Conservation (phyloP, 2,329 filamentous ascomycete species). For the Penicillium psychrosexuale region DNA sequence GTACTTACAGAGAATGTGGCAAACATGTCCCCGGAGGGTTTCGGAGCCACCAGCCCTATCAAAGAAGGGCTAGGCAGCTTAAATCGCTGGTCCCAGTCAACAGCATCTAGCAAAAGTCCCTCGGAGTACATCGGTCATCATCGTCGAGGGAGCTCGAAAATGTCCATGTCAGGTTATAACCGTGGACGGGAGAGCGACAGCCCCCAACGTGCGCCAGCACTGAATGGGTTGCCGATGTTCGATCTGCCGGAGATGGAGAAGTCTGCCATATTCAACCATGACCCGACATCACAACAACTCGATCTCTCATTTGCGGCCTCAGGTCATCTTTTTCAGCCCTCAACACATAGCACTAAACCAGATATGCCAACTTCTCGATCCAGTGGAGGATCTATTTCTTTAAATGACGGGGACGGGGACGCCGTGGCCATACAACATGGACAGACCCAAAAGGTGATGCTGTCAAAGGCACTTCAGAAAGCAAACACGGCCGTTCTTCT, state of each 20-base stretch:
- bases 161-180: constrained; percentile 18
- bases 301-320: constrained; percentile 27
- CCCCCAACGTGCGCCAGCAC: constrained; percentile 8
- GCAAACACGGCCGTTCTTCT: constrained; percentile 93
- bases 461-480: constrained; percentile 91
- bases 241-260: constrained; percentile 19
- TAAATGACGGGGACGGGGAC: constrained; percentile 25
- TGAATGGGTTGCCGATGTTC: constrained; percentile 18
- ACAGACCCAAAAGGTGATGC: constrained; percentile 89
- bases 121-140: constrained; percentile 26
- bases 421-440: constrained; percentile 39
- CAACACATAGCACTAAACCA: constrained; percentile 3
- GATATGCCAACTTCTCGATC: constrained; percentile 19
- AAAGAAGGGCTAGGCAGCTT: constrained; percentile 50
- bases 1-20: constrained; percentile 18
- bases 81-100: constrained; percentile 59
- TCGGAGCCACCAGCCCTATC: constrained; percentile 27
- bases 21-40: constrained; percentile 11
- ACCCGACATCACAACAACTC: constrained; percentile 14
- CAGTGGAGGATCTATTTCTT: constrained; percentile 26
- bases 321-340: constrained; percentile 17
- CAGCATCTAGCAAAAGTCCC: constrained; percentile 46
- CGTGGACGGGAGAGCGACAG: constrained; percentile 11
- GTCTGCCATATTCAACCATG: constrained; percentile 19
- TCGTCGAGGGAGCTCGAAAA: constrained; percentile 23